Percentiles rank a stretch among this genome's conserved stretches.
These are phyloP conservation scores for Nigrospora sphaerica DNA, from an alignment of 2,329 filamentous ascomycete genomes.

Conservation along the genomic window DNA sequence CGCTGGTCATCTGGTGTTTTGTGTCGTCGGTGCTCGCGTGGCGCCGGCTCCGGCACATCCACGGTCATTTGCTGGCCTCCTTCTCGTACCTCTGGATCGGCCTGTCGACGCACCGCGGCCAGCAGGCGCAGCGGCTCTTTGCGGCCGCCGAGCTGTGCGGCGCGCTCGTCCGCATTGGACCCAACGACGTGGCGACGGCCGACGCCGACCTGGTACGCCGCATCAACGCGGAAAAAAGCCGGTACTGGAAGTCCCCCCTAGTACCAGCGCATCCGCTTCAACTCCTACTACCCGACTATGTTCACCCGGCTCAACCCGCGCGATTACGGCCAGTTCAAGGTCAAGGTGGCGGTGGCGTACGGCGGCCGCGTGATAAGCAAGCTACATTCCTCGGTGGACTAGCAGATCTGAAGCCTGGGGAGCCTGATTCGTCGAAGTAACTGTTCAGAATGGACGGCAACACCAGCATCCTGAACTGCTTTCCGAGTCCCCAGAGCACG, in stretches of 20 bases:
- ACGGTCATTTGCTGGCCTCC: slow-evolving; percentile 10
- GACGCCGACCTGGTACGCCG: slow-evolving; percentile 12
- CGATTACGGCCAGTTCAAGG: slow-evolving; percentile 13
- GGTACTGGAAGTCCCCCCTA: slow-evolving; percentile 10
- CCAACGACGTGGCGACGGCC: slow-evolving; percentile 13
- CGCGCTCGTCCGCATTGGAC: slow-evolving; percentile 12
- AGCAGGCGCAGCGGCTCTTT: slow-evolving; percentile 1
- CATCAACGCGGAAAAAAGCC: slow-evolving; percentile 9
- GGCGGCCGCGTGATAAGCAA: slow-evolving; percentile 11
- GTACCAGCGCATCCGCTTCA: slow-evolving; percentile 9
- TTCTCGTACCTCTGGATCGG: slow-evolving; percentile 11
- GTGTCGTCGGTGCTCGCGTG: slow-evolving; percentile 6
- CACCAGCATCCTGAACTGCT: too few species aligned
- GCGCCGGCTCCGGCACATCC: slow-evolving; percentile 12
- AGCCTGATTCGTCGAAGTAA: slow-evolving; percentile 12
- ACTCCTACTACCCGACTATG: slow-evolving; percentile 10
- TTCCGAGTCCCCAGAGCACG: too few species aligned
- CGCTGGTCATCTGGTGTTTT: slow-evolving; percentile 1
- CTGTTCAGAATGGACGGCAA: too few species aligned
- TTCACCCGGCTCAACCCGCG: slow-evolving; percentile 7
- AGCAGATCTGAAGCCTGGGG: slow-evolving; percentile 7
- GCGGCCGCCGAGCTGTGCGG: slow-evolving; percentile 7
- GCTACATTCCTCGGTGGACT: slow-evolving; percentile 9
- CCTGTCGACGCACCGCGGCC: slow-evolving; percentile 1
- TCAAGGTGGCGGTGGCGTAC: slow-evolving; percentile 10